A percentile compares a stretch with the other conserved stretches of the same genome.
phyloP scores from a whole-genome alignment of 208 protist genomes.

The Leishmania braziliensis region DNA sequence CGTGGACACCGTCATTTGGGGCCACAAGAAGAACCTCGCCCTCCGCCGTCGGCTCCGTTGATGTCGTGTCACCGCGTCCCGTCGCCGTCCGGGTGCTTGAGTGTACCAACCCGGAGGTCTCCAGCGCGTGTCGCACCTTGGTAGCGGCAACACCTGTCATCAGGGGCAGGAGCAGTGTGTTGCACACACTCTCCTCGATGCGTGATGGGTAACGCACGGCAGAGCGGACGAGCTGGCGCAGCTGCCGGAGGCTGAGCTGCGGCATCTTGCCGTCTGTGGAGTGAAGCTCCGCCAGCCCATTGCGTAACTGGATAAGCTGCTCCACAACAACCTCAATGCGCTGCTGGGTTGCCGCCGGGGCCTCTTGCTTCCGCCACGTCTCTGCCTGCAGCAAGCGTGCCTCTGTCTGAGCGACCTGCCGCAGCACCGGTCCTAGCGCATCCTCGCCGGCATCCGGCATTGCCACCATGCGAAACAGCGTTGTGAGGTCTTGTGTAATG shows the following conservation, averaged over 20 bases:
- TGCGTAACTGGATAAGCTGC: constrained; percentile 50
- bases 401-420: constrained; percentile 51
- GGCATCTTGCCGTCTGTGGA: constrained; percentile 69
- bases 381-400: constrained; percentile 18
- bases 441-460: constrained; percentile 61
- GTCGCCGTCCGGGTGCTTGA: not conserved
- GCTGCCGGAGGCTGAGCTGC: constrained; percentile 71
- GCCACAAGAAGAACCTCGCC: constrained; percentile 1
- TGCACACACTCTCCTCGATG: constrained; percentile 50
- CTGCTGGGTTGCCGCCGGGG: constrained; percentile 5
- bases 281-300: constrained; percentile 53
- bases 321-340: constrained; percentile 31
- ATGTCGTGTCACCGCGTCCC: not conserved
- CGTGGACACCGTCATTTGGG: not conserved
- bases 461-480: constrained; percentile 87
- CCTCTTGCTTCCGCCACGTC: constrained; percentile 12
- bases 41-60: not conserved
- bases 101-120: constrained; percentile 36
- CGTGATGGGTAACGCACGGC: constrained; percentile 63
- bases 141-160: constrained; percentile 73
- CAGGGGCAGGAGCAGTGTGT: constrained; percentile 70
- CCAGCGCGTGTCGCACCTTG: constrained; percentile 68
- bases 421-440: constrained; percentile 50
- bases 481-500: constrained; percentile 83
- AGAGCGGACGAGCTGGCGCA: constrained; percentile 64